These are phyloP conservation scores for Aspergillus arachidicola DNA, from an alignment of 2,329 filamentous ascomycete species.

Conservation along the genomic window DNA sequence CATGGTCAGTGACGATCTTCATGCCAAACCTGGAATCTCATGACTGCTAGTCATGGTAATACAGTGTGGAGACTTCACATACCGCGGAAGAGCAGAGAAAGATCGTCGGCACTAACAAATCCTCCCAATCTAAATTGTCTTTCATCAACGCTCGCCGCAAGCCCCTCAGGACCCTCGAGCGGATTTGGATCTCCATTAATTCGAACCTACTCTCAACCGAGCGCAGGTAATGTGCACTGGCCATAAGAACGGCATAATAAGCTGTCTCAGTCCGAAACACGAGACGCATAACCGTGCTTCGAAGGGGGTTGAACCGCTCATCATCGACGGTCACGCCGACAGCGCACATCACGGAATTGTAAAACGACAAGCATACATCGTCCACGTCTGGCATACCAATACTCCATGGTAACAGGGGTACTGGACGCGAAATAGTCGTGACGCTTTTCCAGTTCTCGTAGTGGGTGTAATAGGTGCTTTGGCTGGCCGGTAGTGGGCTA, in stretches of 20 bases:
- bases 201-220: conserved; percentile 2
- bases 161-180: conserved; percentile 3
- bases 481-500: background rate
- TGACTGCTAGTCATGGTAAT: background rate
- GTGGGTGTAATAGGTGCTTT: background rate
- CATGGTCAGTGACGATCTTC: background rate
- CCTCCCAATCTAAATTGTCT: conserved; percentile 2
- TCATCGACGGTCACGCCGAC: conserved; percentile 11
- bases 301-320: conserved; percentile 7
- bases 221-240: conserved; percentile 10
- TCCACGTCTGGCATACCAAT: background rate
- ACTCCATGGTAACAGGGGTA: background rate
- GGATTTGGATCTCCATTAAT: background rate
- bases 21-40: background rate
- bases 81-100: conserved; percentile 9
- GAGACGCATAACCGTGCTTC: conserved; percentile 11
- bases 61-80: background rate
- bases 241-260: conserved; percentile 11
- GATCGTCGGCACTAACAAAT: conserved; percentile 8
- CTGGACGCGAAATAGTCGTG: background rate
- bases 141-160: conserved; percentile 5
- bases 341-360: conserved; percentile 9
- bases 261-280: conserved; percentile 8
- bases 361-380: conserved; percentile 6
- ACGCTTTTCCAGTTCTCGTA: background rate